A percentile compares a stretch with the other conserved stretches of the same genome.
phyloP scores from a whole-genome alignment of 192 early-diverging fungal species.

The Coemansia reversa region DNA sequence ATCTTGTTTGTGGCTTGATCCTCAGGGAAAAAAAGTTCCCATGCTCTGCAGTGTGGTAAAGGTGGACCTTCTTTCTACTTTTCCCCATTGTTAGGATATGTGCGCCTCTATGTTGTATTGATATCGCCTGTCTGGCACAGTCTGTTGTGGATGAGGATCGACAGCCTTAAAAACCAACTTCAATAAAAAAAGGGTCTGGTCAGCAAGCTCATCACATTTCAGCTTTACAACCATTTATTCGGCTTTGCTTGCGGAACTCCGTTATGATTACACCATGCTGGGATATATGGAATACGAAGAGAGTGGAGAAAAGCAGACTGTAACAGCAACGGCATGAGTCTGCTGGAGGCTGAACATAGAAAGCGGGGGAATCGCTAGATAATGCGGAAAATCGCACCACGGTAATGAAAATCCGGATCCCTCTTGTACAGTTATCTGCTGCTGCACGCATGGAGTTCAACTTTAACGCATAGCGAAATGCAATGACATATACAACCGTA shows the following conservation, averaged over 20 bases:
- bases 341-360: background rate
- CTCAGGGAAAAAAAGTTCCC: background rate
- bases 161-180: background rate
- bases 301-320: background rate
- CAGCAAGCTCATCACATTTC: no score
- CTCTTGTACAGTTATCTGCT: background rate
- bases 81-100: background rate
- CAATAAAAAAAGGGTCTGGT: background rate
- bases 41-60: background rate
- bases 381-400: background rate
- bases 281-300: background rate
- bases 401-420: background rate
- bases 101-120: background rate
- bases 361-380: background rate
- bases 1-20: background rate
- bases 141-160: background rate
- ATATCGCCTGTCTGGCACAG: background rate
- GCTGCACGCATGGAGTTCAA: background rate
- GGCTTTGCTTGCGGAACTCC: background rate
- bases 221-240: no score
- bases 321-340: background rate
- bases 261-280: background rate
- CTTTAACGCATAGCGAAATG: background rate
- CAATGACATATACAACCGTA: background rate
- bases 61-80: background rate